Conservation (phyloP, 2,329 filamentous ascomycete species). For the Xylaria sp. region DNA sequence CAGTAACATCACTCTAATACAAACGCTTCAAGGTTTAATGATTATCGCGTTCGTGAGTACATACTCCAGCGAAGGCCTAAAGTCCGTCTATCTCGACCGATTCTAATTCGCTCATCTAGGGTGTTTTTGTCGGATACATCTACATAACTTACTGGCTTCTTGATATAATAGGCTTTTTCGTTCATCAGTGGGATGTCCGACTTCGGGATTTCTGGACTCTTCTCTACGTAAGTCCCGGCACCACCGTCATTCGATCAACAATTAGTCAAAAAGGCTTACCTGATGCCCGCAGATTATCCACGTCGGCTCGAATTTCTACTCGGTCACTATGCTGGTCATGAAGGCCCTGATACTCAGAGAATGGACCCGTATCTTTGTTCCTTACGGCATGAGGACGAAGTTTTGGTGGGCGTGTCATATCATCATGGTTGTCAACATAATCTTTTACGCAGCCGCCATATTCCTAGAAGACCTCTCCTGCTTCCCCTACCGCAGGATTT, state of each 20-base stretch:
- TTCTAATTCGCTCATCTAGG: conserved; percentile 7
- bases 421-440: conserved; percentile 39
- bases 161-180: conserved; percentile 33
- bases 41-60: conserved; percentile 22
- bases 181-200: conserved; percentile 41
- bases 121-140: conserved; percentile 11
- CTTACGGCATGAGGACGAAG: conserved; percentile 25
- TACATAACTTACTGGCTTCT: conserved; percentile 14
- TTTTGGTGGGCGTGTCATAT: conserved; percentile 44
- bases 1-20: not conserved
- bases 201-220: conserved; percentile 25
- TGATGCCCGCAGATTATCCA: conserved; percentile 24
- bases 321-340: conserved; percentile 22
- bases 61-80: not conserved
- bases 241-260: not conserved
- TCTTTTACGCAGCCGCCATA: conserved; percentile 42
- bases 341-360: conserved; percentile 39
- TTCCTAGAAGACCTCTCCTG: conserved; percentile 47
- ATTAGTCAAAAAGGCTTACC: not conserved
- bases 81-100: not conserved
- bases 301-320: conserved; percentile 28
- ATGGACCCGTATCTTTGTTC: conserved; percentile 40
- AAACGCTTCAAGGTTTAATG: conserved; percentile 10
- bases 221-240: not conserved
- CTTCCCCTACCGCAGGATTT: conserved; percentile 43